A percentile compares a stretch with the other conserved stretches of the same genome.
Evolutionary conservation across 164 flowering plant genomes (phyloP).

Genomic region (Tinospora cordifolia): DNA sequence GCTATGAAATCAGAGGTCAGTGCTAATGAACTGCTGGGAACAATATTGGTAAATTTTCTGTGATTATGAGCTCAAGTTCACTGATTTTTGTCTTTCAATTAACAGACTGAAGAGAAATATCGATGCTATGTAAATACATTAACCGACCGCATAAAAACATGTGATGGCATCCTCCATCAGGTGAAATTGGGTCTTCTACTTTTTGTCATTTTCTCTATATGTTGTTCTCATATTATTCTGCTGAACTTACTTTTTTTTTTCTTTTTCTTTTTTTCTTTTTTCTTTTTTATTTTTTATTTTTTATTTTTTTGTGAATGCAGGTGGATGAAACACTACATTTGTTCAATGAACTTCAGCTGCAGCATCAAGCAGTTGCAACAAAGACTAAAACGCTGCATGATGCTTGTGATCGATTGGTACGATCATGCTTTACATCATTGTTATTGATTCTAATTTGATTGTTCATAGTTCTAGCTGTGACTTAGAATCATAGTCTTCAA

Average conservation of each 20-base stretch:
- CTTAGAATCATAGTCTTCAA: background rate
- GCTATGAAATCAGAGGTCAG: slow-evolving; percentile 97
- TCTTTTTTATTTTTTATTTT: no score
- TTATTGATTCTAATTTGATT: background rate
- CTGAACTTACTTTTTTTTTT: slow-evolving; percentile 14
- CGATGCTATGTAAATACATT: slow-evolving; percentile 77
- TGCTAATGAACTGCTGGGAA: slow-evolving; percentile 6
- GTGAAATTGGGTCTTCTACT: slow-evolving; percentile 22
- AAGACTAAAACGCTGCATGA: slow-evolving; percentile 97
- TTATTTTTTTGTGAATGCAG: no score
- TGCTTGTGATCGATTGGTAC: slow-evolving; percentile 91
- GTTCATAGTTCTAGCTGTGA: background rate
- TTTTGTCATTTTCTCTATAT: background rate
- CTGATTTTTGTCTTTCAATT: slow-evolving; percentile 21
- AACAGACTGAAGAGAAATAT: slow-evolving; percentile 93
- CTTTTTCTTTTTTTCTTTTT: no score
- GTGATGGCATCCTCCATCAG: slow-evolving; percentile 78
- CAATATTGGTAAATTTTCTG: background rate
- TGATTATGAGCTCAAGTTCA: slow-evolving; percentile 4
- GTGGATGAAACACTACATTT: slow-evolving; percentile 82
- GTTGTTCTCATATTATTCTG: background rate
- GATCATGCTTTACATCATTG: slow-evolving; percentile 9
- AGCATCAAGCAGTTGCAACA: slow-evolving; percentile 90
- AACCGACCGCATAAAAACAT: slow-evolving; percentile 77
- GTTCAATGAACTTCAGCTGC: slow-evolving; percentile 81